Conservation (phyloP, 2,329 filamentous ascomycete species). For the Ascochyta pisi region DNA sequence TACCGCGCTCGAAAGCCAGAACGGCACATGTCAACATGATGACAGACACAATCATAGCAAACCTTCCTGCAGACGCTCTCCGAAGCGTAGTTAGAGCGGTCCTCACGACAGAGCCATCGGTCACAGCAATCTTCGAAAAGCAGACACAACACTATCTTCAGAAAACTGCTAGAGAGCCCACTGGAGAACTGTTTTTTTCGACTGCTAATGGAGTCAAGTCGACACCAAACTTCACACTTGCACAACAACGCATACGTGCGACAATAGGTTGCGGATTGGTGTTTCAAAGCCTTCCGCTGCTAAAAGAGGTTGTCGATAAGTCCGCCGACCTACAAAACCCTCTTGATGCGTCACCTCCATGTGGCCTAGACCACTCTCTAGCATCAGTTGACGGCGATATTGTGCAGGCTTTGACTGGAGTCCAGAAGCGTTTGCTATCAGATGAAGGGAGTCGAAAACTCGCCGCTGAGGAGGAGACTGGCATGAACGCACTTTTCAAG, state of each 20-base stretch:
- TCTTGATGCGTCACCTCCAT: background rate
- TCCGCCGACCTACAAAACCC: background rate
- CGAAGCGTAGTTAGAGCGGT: conserved; percentile 48
- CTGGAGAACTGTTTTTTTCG: background rate
- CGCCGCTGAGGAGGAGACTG: background rate
- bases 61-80: conserved; percentile 51
- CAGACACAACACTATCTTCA: conserved; percentile 31
- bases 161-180: background rate
- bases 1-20: conserved; percentile 18
- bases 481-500: background rate
- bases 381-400: conserved; percentile 48
- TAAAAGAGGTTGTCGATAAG: background rate
- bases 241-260: conserved; percentile 12
- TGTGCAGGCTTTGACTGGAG: conserved; percentile 47
- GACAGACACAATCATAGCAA: conserved; percentile 56
- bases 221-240: conserved; percentile 7
- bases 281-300: background rate
- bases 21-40: conserved; percentile 57
- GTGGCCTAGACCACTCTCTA: conserved; percentile 16
- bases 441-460: conserved; percentile 7
- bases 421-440: conserved; percentile 42
- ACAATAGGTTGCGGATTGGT: conserved; percentile 14
- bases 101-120: conserved; percentile 33
- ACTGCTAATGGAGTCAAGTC: conserved; percentile 8
- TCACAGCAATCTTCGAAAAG: conserved; percentile 45